Evolutionary conservation across 345 rosid genomes (phyloP).

Genomic region (Trapa bicornis): DNA sequence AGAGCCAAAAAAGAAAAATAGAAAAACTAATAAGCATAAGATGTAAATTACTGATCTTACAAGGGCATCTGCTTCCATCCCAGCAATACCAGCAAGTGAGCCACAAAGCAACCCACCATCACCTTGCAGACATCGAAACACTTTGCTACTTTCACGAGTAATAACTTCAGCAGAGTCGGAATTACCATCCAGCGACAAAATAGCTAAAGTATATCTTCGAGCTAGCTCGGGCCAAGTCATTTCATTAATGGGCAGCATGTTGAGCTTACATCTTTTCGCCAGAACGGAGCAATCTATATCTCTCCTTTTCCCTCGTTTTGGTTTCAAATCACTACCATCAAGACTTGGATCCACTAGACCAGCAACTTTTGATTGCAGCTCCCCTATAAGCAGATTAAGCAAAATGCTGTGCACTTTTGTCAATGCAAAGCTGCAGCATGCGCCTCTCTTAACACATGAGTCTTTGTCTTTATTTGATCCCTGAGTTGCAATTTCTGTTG

Average conservation of each 20-base stretch:
- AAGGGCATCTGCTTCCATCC: constrained; percentile 93
- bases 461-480: constrained; percentile 24
- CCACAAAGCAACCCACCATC: constrained; percentile 98
- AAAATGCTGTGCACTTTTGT: constrained; percentile 55
- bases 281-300: constrained; percentile 48
- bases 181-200: constrained; percentile 72
- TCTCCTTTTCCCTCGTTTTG: constrained; percentile 76
- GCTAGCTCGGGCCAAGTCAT: constrained; percentile 94
- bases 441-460: constrained; percentile 23
- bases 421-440: constrained; percentile 39
- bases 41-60: constrained; percentile 38
- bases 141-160: constrained; percentile 75
- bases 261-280: constrained; percentile 52
- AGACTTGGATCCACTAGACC: constrained; percentile 77
- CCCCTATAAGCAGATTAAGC: constrained; percentile 59
- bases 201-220: constrained; percentile 70
- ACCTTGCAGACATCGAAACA: constrained; percentile 86
- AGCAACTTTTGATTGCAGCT: constrained; percentile 90
- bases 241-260: constrained; percentile 74
- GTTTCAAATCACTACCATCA: constrained; percentile 70
- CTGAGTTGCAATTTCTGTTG: constrained; percentile 30
- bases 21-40: not conserved
- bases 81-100: constrained; percentile 81
- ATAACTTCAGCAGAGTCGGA: constrained; percentile 74
- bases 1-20: too few species aligned